Evolutionary conservation across 768 basidiomycete species (phyloP), one percentile per base, ranked within the genome.

Genomic region (Calocybe cyanea): DNA sequence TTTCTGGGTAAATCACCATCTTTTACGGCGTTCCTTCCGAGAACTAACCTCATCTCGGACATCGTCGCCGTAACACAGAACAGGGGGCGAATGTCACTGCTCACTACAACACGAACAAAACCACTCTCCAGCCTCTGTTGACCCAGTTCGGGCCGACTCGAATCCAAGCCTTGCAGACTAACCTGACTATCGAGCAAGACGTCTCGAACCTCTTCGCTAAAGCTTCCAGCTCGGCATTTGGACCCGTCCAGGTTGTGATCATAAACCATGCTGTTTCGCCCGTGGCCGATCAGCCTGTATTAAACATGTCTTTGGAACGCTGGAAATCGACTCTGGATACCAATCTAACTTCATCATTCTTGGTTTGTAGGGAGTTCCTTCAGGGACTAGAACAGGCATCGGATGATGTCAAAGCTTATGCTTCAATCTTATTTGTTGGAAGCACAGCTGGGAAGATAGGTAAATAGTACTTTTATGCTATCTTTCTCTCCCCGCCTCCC

Each of bases 381-480:
- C 64, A 63, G 7, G 65, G 66, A 3, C 59, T 88, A 23, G 65
- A 72, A 65, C 11, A 35, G 17, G 58, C 67, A 19, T 55, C 59
- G 0, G 61, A 66, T 13, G 66, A 63, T n/a, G 50, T 64, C 17
- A 82, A 77, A 57, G 74, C 73, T 8, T 75, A 78, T 50, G 81
- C 81, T 0, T 66, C 73, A 11, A 74, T 90, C 23, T 67, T 87
- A 2, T 61, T 88, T 31, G 73, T 88, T 40, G 87, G 87, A 9
- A 83, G 83, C 50, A 81, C 79, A 0, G 75, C 85, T 2, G 87
- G 87, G 1, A 85, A 83, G 63, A 83, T 75, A 51, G 87, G 86
- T 67, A 37, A 35, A n/a, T n/a, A n/a, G n/a, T n/a, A n/a, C n/a
- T n/a, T n/a, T n/a, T n/a, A n/a, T n/a, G 53, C 8, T 6, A 9